Base-by-base conservation (phyloP, 2,329 filamentous ascomycete species). In the Lojkania enalia region DNA sequence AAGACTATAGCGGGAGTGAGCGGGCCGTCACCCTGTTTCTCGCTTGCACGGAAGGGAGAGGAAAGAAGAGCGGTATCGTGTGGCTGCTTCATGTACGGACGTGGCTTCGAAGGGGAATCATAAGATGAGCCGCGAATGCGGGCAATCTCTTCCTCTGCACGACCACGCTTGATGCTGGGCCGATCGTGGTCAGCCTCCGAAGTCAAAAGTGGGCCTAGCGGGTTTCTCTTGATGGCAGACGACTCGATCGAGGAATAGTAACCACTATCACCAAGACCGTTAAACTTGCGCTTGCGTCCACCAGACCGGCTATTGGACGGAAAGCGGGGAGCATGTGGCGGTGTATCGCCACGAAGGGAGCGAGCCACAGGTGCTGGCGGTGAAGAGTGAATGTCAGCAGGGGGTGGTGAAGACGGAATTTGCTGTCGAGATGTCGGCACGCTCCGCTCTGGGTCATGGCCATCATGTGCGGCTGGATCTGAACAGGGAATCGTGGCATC, bases 161-260 rank as follows among this genome's bases (percentile, higher is more conserved):
- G 87, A 20, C 92, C 92, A 48, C 89, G 86, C 74, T 92, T 95
- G 59, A 90, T 85, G 43, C 83, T 82, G 38, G 86, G 86, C n/a
- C 85, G 84, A 57, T 90, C 87, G 40, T 85, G 81, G 60, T 83
- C 80, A 33, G 79, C 69, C 60, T 95, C 90, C 0, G 89, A 92
- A 3, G 86, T 89, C 32, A 90, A 77, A 14, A 88, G 77, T 44
- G 82, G 77, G 13, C 74, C 75, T 48, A 81, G 77, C 53, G 82
- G 80, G 52, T 85, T 83, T 36, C 87, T 84, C 47, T 92, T 83
- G 66, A 89, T 81, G 12, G 81, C 90, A 0, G 94, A 97, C 2
- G 94, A 97, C 58, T 96, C 91, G 14, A 97, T 79, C 0, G 91
- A 96, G 1, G 94, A 97, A 66, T 95, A 96, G 71, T 97, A 99